Evolutionary conservation across 2,329 filamentous ascomycete genomes (phyloP), one percentile per base, ranked within the genome.

Genomic region (Fusarium xyrophilum): DNA sequence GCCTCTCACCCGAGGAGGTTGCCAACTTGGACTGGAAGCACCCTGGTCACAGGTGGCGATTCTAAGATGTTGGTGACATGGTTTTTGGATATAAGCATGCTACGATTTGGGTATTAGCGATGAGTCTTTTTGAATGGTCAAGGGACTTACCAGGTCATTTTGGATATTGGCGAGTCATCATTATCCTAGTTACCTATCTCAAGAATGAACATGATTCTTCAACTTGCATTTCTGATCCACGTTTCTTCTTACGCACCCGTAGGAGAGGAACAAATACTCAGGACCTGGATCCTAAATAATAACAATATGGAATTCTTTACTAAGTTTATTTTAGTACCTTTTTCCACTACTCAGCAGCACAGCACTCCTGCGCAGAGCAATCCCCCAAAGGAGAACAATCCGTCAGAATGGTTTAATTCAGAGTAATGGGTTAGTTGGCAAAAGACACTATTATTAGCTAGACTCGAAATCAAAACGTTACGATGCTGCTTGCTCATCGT

Each of bases 21-120:
- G 82, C 87, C 66, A 85, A 88, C 70, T 73, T 91, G 64, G 89
- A 91, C 73, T 91, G 88, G 88, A 85, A 82, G 70, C 89, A 92
- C 76, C 89, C 90, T 9, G 85, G 79, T 5, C 91, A 91, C 74
- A 84, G 87, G 69, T 91, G 89, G 90, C 62, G 58, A 43, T 32
- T 47, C 47, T 65, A 65, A 59, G 30, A n/a, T 25, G 19, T 35
- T 17, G 17, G 33, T 17, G 17, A n/a, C 15, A 5, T 43, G 27
- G 13, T 10, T 9, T 38, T 13, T 42, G 25, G 21, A 42, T 52
- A 39, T 25, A 28, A 28, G 54, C 14, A 21, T 39, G 21, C 15
- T 25, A 39, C 15, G 25, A 42, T 60, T 60, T 65, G 42, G 46
- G 27, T 50, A 54, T 65, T 60, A 55, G 62, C 47, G 47, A 46